Evolutionary conservation across 805 yeast species (phyloP), one percentile per base, ranked within the genome.

Genomic region (Jamesozyma piceae): DNA sequence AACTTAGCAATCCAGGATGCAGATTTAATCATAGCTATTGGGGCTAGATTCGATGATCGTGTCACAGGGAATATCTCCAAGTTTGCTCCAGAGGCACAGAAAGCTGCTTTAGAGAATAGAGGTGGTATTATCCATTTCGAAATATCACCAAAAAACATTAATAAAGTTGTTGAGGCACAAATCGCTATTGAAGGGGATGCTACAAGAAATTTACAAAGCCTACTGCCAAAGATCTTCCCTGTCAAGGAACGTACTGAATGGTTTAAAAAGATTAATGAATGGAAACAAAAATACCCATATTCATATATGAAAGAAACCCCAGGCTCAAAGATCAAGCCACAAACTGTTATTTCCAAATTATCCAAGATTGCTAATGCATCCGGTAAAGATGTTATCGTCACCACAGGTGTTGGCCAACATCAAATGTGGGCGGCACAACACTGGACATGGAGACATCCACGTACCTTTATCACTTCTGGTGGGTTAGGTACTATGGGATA

Each of bases 351-450:
- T 50, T 64, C 73, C 36, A 90, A 85, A 65, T 74, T 92, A 43
- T 77, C 92, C 2, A 74, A 77, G 48, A 80, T 88, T 53, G 80
- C 88, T 27, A 64, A 68, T 39, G 64, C 65, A 54, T 43, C 54
- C 19, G 58, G 55, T n/a, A 84, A 77, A 58, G 89, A 84, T 54
- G 88, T 86, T 45, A 77, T 89, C 55, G 82, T 90, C 54, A 83
- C 97, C 42, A 92, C 98, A 30, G 98, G 98, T 74, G 97, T 92
- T 41, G 98, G 98, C 47, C 98, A 92, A 73, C 98, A 90, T 74
- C 98, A 90, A 72, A 90, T 90, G 98, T 90, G 98, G 98, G 94
- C 97, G 31, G 97, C 97, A 24, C 98, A 92, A 71, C 89, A 88
- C 67, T 89, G 84, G 78, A 78, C 88, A 41, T 90, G 97, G 95